Evolutionary conservation across 1,284 basidiomycete genomes (phyloP), one percentile per base, ranked within the genome.

Genomic region (Sporisorium graminicola): DNA sequence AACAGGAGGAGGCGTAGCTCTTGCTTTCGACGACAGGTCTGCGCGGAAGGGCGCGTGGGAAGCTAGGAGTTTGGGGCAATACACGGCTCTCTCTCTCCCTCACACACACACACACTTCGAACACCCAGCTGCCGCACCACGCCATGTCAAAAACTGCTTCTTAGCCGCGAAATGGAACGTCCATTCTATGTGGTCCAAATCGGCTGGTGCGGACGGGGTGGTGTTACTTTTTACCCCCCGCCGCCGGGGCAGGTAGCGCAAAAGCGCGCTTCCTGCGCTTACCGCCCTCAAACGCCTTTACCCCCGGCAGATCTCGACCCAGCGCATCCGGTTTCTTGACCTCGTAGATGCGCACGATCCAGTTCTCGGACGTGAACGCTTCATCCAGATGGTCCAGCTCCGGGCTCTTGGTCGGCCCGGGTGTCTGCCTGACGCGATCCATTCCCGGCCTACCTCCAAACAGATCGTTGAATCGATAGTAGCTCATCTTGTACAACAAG

Each of bases 291-390:
- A 98, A 99, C 22, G 92, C 91, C 64, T 92, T 93, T 3, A 93
- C 95, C 55, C 60, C 54, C 10, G 74, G 74, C 43, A 83, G 56
- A 77, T 94, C 92, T 74, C 97, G 90, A 24, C 95, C 95, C 3
- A 99, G 89, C 20, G 90, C 86, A 87, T 99, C 97, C 60, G 97
- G 94, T 84, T 94, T 94, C 88, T 95, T 96, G 59, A 99, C 97
- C 84, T 94, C 88, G 85, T 95, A 99, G 84, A 99, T 98, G 52
- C 97, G 92, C 24, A 85, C 83, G 40, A 85, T 83, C 83, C 84
- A 85, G 63, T 85, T 85, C 35, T 85, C 82, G 29, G 73, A 77
- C 6, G 84, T 85, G 56, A 85, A 85, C 47, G 83, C 84, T 62
- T 85, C 84, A 43, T 85, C 84, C 46, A 85, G 54, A n/a, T 80